A percentile compares a stretch with the other conserved stretches of the same genome.
Conservation (phyloP, 768 basidiomycete species). For the Calocera cornea region DNA sequence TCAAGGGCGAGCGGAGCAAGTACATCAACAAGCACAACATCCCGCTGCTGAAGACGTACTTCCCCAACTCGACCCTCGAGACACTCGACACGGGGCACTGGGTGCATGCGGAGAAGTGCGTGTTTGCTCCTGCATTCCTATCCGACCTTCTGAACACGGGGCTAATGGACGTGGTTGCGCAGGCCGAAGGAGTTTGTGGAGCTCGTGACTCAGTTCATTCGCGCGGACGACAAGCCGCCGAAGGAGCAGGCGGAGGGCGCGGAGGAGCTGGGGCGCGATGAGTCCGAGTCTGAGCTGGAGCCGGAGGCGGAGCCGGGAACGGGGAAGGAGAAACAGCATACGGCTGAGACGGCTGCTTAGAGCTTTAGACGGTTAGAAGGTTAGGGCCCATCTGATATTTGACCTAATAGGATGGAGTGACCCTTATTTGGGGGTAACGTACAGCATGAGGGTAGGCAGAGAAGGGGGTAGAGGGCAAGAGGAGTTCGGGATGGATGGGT, state of each 20-base stretch:
- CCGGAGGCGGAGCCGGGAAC: not conserved
- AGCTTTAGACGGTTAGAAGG: no score
- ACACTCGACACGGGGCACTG: conserved; percentile 71
- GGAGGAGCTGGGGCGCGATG: not conserved
- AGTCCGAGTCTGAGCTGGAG: not conserved
- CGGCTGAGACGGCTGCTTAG: no score
- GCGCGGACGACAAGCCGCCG: conserved; percentile 2
- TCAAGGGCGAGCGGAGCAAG: conserved; percentile 70
- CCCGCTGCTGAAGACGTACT: conserved; percentile 48
- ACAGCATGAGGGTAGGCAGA: no score
- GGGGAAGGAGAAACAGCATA: not conserved
- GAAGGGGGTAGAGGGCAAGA: no score
- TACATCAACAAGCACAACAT: conserved; percentile 66
- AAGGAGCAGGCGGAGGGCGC: not conserved
- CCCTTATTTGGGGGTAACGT: no score
- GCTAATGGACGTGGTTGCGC: conserved; percentile 16
- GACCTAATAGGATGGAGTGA: no score
- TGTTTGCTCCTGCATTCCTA: not conserved
- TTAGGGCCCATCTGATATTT: no score
- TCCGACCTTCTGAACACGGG: no score
- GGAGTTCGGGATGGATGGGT: no score
- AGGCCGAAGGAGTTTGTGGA: conserved; percentile 30
- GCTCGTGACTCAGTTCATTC: conserved; percentile 27
- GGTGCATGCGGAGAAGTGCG: conserved; percentile 73
- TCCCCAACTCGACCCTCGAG: conserved; percentile 53